phyloP scores from a whole-genome alignment of 768 basidiomycete species.

The Termitomyces sp. region DNA sequence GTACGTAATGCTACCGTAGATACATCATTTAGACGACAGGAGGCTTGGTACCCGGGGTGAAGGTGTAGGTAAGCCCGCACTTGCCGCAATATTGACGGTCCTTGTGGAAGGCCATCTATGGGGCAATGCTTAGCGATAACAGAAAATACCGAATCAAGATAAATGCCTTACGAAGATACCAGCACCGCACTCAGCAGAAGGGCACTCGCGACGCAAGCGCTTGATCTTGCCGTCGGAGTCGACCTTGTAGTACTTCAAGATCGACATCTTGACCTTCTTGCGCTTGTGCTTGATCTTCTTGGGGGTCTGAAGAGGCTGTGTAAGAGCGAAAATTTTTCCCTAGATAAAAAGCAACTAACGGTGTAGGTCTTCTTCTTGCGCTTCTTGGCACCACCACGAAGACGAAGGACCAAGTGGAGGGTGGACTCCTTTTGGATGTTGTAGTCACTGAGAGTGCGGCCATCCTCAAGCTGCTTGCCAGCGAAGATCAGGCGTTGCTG shows the following conservation, averaged over 20 bases:
- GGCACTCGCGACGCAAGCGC: slow-evolving; percentile 97
- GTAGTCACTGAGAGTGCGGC: slow-evolving; percentile 91
- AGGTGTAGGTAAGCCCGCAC: slow-evolving; percentile 84
- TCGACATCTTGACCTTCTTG: slow-evolving; percentile 99
- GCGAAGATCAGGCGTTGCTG: slow-evolving; percentile 99
- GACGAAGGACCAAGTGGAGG: slow-evolving; percentile 93
- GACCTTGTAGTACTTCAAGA: slow-evolving; percentile 99
- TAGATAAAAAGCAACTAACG: slow-evolving; percentile 36
- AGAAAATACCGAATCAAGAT: not conserved
- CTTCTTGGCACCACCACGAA: slow-evolving; percentile 99
- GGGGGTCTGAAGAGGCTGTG: slow-evolving; percentile 56
- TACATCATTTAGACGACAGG: slow-evolving; percentile 47
- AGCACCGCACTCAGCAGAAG: slow-evolving; percentile 75
- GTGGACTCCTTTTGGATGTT: slow-evolving; percentile 99
- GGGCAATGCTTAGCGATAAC: slow-evolving; percentile 13
- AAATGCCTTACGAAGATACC: slow-evolving; percentile 72
- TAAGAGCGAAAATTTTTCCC: not conserved
- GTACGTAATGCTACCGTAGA: not conserved
- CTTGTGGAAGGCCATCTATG: slow-evolving; percentile 96
- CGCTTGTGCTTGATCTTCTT: slow-evolving; percentile 99
- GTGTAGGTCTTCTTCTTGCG: slow-evolving; percentile 99
- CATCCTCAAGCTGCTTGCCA: slow-evolving; percentile 99
- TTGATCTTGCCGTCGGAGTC: slow-evolving; percentile 99
- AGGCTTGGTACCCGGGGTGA: slow-evolving; percentile 76
- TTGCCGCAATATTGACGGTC: slow-evolving; percentile 98